Evolutionary conservation across 2,329 filamentous ascomycete species (phyloP).

Genomic region (Stachybotrys elegans): DNA sequence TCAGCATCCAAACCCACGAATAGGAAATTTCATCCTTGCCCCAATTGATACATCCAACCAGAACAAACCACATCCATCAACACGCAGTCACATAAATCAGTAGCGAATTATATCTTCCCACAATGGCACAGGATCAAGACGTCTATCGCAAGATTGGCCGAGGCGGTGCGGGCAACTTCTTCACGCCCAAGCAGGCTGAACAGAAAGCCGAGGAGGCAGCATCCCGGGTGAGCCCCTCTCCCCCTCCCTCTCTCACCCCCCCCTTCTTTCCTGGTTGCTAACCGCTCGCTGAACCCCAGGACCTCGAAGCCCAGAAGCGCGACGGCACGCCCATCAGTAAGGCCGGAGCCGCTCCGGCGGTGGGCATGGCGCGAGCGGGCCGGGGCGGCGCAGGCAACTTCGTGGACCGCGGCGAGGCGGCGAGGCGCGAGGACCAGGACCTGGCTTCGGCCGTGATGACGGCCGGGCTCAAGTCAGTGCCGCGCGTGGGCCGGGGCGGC

Average conservation of each 20-base stretch:
- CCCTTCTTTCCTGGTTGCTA: neutral
- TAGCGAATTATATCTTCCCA: neutral
- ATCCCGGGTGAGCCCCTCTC: slow-evolving; percentile 19
- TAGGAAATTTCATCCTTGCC: no score
- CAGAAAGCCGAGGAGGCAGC: no score
- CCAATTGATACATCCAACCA: no score
- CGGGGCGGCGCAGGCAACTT: slow-evolving; percentile 62
- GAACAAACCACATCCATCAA: no score
- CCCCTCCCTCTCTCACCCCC: neutral
- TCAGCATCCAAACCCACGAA: no score
- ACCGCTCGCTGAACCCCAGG: slow-evolving; percentile 18
- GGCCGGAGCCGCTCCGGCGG: slow-evolving; percentile 16
- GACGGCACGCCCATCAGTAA: slow-evolving; percentile 15
- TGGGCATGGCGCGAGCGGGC: slow-evolving; percentile 37
- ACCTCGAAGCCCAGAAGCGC: slow-evolving; percentile 34
- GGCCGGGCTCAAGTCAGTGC: slow-evolving; percentile 21
- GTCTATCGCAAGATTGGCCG: slow-evolving; percentile 50
- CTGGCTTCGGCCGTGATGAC: slow-evolving; percentile 27
- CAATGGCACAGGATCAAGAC: slow-evolving; percentile 25
- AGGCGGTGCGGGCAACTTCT: slow-evolving; percentile 61
- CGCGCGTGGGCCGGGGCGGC: slow-evolving; percentile 45
- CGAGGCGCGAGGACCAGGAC: slow-evolving; percentile 24
- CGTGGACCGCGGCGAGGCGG: slow-evolving; percentile 29
- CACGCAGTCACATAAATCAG: neutral
- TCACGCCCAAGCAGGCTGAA: slow-evolving; percentile 45